These are phyloP conservation scores for Vanderwaltozyma verrucispora DNA, from an alignment of 805 yeast genomes.

Conservation along the genomic window DNA sequence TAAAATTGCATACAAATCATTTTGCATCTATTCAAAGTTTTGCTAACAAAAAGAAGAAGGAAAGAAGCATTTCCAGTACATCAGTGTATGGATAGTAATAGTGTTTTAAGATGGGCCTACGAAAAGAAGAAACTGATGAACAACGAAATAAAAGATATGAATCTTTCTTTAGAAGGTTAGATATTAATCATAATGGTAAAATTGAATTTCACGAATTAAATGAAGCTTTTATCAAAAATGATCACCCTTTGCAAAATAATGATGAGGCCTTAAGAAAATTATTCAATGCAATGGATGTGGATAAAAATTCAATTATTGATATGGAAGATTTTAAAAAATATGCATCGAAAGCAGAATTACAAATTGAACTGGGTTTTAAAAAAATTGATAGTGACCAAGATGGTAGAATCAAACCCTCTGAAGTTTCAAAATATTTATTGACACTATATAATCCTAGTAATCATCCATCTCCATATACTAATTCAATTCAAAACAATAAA, in stretches of 20 bases:
- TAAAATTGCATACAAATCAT: too few species aligned
- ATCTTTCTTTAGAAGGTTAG: constrained; percentile 36
- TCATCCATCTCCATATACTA: background rate
- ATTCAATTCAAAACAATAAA: background rate
- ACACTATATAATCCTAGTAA: constrained; percentile 33
- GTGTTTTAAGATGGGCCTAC: background rate
- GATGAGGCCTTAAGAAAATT: constrained; percentile 47
- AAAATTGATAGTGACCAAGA: constrained; percentile 63
- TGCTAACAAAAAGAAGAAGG: too few species aligned
- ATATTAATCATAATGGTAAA: constrained; percentile 30
- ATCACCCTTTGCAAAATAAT: constrained; percentile 58
- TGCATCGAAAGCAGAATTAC: constrained; percentile 56
- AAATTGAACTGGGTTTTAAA: constrained; percentile 57
- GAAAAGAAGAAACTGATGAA: constrained; percentile 7
- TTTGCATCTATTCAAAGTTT: too few species aligned
- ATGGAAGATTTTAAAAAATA: constrained; percentile 58
- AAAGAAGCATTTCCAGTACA: too few species aligned
- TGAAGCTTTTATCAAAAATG: constrained; percentile 33
- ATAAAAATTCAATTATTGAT: constrained; percentile 47
- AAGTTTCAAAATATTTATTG: constrained; percentile 56
- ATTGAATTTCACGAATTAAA: constrained; percentile 30
- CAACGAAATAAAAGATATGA: constrained; percentile 30
- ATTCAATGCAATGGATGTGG: constrained; percentile 48
- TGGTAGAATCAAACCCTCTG: constrained; percentile 56
- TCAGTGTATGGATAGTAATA: too few species aligned